These are phyloP conservation scores for Penicillium paradoxum DNA, from an alignment of 495 filamentous ascomycete genomes.

Conservation along the genomic window DNA sequence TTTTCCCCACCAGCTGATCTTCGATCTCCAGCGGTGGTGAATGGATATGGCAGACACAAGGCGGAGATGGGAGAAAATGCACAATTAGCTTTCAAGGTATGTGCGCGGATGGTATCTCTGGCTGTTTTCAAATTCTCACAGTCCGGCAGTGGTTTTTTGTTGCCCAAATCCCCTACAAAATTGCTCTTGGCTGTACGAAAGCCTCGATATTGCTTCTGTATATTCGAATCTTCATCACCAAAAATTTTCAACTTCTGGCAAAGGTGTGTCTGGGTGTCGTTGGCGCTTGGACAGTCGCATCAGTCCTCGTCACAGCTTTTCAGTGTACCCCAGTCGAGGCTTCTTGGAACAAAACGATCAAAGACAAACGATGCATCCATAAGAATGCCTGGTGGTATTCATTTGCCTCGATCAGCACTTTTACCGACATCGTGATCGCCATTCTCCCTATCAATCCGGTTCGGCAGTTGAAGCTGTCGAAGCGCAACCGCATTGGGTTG, in stretches of 20 bases:
- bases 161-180: conserved; percentile 14
- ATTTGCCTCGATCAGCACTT: conserved; percentile 22
- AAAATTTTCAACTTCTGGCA: conserved; percentile 16
- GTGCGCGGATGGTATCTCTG: neutral
- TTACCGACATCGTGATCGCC: conserved; percentile 37
- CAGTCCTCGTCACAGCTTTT: conserved; percentile 20
- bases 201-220: conserved; percentile 18
- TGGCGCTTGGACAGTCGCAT: conserved; percentile 15
- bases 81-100: conserved; percentile 5
- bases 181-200: conserved; percentile 18
- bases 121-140: neutral
- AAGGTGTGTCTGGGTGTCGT: conserved; percentile 16
- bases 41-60: conserved; percentile 4
- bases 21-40: neutral
- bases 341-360: conserved; percentile 21
- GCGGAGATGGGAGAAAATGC: conserved; percentile 6
- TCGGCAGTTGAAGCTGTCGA: conserved; percentile 28
- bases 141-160: conserved; percentile 14
- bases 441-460: conserved; percentile 36
- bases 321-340: conserved; percentile 27
- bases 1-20: neutral
- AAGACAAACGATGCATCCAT: conserved; percentile 12
- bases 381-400: conserved; percentile 12
- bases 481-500: conserved; percentile 28
- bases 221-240: conserved; percentile 17